These are phyloP conservation scores for Diaporthe velutina DNA, from an alignment of 2,329 filamentous ascomycete genomes.

Conservation along the genomic window DNA sequence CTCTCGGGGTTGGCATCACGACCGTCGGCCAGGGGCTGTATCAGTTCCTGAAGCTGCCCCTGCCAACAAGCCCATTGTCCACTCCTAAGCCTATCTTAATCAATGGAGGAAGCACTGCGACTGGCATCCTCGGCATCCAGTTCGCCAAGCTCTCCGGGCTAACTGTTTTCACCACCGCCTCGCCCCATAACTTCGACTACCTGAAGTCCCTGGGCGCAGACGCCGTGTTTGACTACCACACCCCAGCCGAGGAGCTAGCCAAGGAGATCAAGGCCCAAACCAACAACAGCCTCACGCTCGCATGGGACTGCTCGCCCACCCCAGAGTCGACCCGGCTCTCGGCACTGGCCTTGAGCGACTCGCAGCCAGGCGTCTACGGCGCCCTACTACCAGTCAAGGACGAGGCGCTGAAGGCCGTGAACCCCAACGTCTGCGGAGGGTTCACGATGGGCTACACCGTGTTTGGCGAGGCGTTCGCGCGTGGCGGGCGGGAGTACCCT, in stretches of 20 bases:
- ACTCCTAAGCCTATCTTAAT: constrained; percentile 45
- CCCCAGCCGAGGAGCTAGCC: constrained; percentile 27
- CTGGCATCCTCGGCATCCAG: constrained; percentile 62
- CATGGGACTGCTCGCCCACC: constrained; percentile 40
- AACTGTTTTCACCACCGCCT: constrained; percentile 52
- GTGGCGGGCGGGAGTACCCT: constrained; percentile 19
- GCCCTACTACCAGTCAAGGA: neutral
- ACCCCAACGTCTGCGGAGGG: constrained; percentile 47
- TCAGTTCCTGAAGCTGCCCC: constrained; percentile 57
- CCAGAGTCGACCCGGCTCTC: constrained; percentile 25
- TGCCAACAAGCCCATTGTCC: constrained; percentile 55
- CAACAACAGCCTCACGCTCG: constrained; percentile 25
- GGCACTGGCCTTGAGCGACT: constrained; percentile 30
- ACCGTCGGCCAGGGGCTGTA: constrained; percentile 64
- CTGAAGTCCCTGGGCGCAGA: constrained; percentile 38
- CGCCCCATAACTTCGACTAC: constrained; percentile 44
- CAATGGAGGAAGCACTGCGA: constrained; percentile 64
- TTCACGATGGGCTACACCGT: constrained; percentile 50
- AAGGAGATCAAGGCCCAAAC: constrained; percentile 26
- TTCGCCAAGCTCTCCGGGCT: constrained; percentile 53
- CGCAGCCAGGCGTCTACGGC: constrained; percentile 15
- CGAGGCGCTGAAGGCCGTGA: constrained; percentile 52
- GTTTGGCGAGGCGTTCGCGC: constrained; percentile 48
- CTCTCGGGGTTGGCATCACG: constrained; percentile 54
- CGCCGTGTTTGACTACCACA: constrained; percentile 38